These are phyloP conservation scores for Puccinia brachypodii DNA, from an alignment of 1,284 basidiomycete genomes.

Conservation along the genomic window DNA sequence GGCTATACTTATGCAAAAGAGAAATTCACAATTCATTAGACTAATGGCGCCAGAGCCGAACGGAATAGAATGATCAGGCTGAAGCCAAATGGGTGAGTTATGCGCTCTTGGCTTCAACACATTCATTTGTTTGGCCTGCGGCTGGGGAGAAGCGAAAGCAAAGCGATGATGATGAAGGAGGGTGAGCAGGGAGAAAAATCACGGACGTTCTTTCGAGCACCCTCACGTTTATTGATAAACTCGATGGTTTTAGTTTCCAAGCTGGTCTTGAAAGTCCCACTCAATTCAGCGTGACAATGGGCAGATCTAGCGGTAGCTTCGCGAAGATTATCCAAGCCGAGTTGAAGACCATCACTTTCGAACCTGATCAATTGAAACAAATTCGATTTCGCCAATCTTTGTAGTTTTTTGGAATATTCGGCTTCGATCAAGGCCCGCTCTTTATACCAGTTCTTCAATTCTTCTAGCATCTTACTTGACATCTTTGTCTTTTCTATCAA, in stretches of 20 bases:
- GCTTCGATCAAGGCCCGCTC: conserved; percentile 68
- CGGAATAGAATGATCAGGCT: background rate
- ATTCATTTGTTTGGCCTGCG: too few relatives aligned
- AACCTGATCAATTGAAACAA: conserved; percentile 57
- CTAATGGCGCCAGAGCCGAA: background rate
- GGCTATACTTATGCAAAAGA: conserved; percentile 55
- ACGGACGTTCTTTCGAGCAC: conserved; percentile 32
- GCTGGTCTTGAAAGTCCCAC: conserved; percentile 72
- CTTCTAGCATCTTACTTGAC: conserved; percentile 34
- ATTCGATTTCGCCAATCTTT: conserved; percentile 73
- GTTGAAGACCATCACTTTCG: conserved; percentile 29
- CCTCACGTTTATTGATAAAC: conserved; percentile 40
- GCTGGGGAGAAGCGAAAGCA: too few relatives aligned
- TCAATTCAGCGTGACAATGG: conserved; percentile 61
- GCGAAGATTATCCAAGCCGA: conserved; percentile 25
- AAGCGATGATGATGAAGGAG: background rate
- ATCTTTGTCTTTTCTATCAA: conserved; percentile 23
- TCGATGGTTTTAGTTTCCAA: conserved; percentile 64
- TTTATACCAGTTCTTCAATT: conserved; percentile 45
- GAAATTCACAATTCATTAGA: background rate
- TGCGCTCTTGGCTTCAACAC: too few relatives aligned
- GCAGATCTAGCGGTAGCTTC: conserved; percentile 32
- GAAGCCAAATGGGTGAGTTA: background rate
- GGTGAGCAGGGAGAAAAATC: background rate
- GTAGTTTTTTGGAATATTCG: conserved; percentile 85